phyloP scores from a whole-genome alignment of 495 filamentous ascomycete genomes.

The Chaetomidium leptoderma region DNA sequence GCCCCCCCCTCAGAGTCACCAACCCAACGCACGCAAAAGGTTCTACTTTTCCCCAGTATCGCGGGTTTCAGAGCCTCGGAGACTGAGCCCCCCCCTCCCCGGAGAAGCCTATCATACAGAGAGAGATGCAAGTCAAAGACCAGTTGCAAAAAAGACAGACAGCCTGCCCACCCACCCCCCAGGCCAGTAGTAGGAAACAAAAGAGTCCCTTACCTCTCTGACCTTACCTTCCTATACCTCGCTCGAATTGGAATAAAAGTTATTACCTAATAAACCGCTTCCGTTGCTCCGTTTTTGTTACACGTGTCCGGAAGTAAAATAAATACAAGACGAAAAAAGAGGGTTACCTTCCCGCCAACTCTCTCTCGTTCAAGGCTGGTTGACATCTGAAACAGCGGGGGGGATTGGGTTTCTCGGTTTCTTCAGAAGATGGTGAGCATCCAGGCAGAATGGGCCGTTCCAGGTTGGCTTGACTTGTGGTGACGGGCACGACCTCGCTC shows the following conservation, averaged over 20 bases:
- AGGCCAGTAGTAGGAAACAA: slow-evolving; percentile 35
- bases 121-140: too few species aligned
- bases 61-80: not conserved
- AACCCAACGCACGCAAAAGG: not conserved
- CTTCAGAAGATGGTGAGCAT: not conserved
- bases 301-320: slow-evolving; percentile 12
- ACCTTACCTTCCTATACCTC: slow-evolving; percentile 57
- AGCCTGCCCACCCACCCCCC: not conserved
- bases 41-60: not conserved
- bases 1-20: not conserved
- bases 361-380: not conserved
- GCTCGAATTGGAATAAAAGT: slow-evolving; percentile 11
- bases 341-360: slow-evolving; percentile 23
- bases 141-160: too few species aligned
- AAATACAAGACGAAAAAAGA: slow-evolving; percentile 20
- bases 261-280: slow-evolving; percentile 10
- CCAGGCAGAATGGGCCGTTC: not conserved
- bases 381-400: not conserved
- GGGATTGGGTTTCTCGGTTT: not conserved
- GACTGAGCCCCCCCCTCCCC: not conserved
- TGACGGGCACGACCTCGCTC: not conserved
- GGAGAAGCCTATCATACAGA: too few species aligned
- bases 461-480: not conserved
- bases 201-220: slow-evolving; percentile 59
- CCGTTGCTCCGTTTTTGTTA: slow-evolving; percentile 11